Conservation (phyloP, 371 early-diverging fungal species). For the Rhizopus stolonifer region DNA sequence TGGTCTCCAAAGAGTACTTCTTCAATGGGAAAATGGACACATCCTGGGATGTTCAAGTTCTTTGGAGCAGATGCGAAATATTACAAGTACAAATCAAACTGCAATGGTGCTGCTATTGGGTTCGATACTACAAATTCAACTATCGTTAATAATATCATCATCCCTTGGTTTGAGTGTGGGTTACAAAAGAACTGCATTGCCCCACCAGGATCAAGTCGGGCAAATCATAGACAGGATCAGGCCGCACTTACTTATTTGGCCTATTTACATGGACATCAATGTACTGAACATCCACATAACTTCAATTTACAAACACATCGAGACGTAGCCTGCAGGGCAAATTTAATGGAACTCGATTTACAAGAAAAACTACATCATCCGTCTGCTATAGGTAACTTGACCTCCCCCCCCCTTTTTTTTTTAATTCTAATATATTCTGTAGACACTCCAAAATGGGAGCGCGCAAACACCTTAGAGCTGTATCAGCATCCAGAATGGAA, state of each 20-base stretch:
- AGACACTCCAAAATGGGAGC: constrained; percentile 45
- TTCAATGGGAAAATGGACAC: constrained; percentile 55
- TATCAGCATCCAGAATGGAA: constrained; percentile 53
- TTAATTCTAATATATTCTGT: constrained; percentile 1
- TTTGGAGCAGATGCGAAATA: constrained; percentile 38
- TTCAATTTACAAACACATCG: constrained; percentile 41
- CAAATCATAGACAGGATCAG: constrained; percentile 69
- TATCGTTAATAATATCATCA: constrained; percentile 47
- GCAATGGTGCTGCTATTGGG: constrained; percentile 63
- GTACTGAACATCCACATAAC: constrained; percentile 25
- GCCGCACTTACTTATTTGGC: constrained; percentile 61
- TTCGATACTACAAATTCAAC: constrained; percentile 55
- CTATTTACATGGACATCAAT: constrained; percentile 40
- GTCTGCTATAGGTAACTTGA: constrained; percentile 33
- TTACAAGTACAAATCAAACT: constrained; percentile 53
- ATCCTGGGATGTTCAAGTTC: constrained; percentile 59
- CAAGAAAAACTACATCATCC: constrained; percentile 35
- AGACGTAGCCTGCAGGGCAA: constrained; percentile 33
- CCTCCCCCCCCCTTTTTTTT: background rate
- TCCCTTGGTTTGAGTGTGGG: constrained; percentile 60
- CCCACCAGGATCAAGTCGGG: constrained; percentile 57
- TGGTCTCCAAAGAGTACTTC: constrained; percentile 60
- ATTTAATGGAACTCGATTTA: constrained; percentile 28
- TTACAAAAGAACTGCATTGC: constrained; percentile 60
- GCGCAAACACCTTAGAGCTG: constrained; percentile 32